Base-by-base conservation (phyloP, 2,329 filamentous ascomycete genomes). In the Penicillium sp. region DNA sequence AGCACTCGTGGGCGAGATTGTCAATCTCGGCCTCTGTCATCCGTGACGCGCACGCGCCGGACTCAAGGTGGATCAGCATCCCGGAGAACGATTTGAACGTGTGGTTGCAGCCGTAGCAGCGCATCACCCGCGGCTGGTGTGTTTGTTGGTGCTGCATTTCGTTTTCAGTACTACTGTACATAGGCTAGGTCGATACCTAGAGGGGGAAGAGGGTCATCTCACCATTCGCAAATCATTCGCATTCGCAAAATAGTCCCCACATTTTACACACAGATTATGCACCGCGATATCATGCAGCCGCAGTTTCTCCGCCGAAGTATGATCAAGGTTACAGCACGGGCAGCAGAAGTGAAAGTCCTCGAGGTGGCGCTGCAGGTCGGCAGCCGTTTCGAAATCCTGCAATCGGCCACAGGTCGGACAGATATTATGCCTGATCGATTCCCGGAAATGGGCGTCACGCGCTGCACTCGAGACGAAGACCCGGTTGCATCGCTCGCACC, bases 401-500 rank as follows among this genome's bases (percentile, higher is more conserved):
- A 41, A 17, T 5, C 35, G 35, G 9, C 35, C 35, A 15, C 35
- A 41, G 35, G 35, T 41, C 35, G 35, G 35, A 41, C 63, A 65
- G 55, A 65, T 52, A 63, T 67, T 9, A 55, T 67, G 61, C 48
- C 30, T 51, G 52, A 11, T 56, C 19, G 65, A 67, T 26, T 56
- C 46, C 57, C 19, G 52, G 35, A 67, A 60, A 55, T 65, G 64
- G 19, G 54, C 21, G 54, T 59, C 30, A 46, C 56, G 64, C 23
- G 62, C 59, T 30, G 51, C n/a, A 38, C 21, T 41, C 7, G 46
- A 60, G 35, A 67, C 50, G 19, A 66, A 67, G 35, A 65, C 58
- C 31, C 50, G 61, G 29, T 19, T 46, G 56, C 59, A 67, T 30
- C 35, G 62, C 51, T 64, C 63, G 60, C 63, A 66, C 58, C 61